Base-by-base conservation (phyloP, 2,329 filamentous ascomycete species). In the Zalaria obscura region DNA sequence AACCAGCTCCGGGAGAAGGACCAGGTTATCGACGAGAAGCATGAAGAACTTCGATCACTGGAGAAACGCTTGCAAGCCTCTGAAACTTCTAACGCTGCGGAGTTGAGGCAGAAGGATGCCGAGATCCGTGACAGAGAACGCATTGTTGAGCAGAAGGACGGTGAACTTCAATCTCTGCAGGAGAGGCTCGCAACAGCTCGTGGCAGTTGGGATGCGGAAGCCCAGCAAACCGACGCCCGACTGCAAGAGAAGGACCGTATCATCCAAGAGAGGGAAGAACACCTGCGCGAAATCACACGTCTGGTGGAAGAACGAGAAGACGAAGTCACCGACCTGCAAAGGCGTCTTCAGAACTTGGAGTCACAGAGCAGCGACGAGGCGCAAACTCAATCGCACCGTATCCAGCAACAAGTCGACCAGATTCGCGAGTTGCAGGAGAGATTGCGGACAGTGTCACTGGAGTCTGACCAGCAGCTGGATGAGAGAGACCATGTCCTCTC, bases 221-320 rank as follows among this genome's bases (percentile, higher is more conserved):
- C 56, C 4, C 56, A 58, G 37, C 50, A 58, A 44, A 59, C 55
- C 8, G 59, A 62, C 43, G 50, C 54, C 10, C 55, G 57, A 9
- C 39, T 62, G 39, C 55, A 57, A 37, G 58, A 58, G 41, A 62
- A 62, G 47, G 58, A 60, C 36, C 42, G 44, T n/a, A 32, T 52
- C 5, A 73, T 93, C 8, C 75, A 75, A 31, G 83, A 93, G 51
- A 66, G 89, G 4, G 82, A 93, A 58, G 75, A 77, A 4, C 78
- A 85, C 5, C 57, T 89, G 8, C 75, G 83, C 35, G 80, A 85
- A 47, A 89, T 86, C 55, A 80, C 89, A 43, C 75, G 78, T 3
- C 57, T 76, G 2, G 72, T 93, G 32, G 78, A 81, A 38, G 76
- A 86, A 47, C 77, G 77, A 18, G 82, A 91, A 39, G 82, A 88